Base-by-base conservation (phyloP, 2,329 filamentous ascomycete genomes). In the Aspergillus sp. region DNA sequence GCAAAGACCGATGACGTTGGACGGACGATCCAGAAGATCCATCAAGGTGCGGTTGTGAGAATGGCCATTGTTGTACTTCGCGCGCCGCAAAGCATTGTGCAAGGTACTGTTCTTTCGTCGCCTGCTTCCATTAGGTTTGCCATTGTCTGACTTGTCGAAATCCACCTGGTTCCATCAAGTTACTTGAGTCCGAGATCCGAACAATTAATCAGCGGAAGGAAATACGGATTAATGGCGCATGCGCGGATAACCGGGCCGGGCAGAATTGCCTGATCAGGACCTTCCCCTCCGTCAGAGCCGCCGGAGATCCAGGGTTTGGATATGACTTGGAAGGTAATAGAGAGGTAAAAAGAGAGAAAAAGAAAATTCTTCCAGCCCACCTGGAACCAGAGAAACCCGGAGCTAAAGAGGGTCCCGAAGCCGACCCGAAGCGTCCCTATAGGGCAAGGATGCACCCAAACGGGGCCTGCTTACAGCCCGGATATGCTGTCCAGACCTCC, bases 361-460 rank as follows among this genome's bases (percentile, higher is more conserved):
- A 20, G n/a, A 26, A 35, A n/a, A 43, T 9, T 30, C 26, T 30
- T 30, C 26, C 26, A 30, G 26, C 26, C 26, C 26, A 30, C 26
- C 26, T 30, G 26, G 47, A 45, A 38, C 17, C 36, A 38, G 35
- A 19, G 10, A 13, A 47, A 51, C 14, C 4, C 3, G n/a, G 11
- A 4, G 41, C 10, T 19, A 16, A 30, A 26, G 22, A 42, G 26
- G 24, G 26, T 45, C 33, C 51, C 47, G 47, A 53, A 16, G 20
- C 47, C 56, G 47, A 49, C 43, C 56, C 55, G 47, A 41, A 43
- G 49, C 11, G 45, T 56, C 56, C 54, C 50, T 60, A 58, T 56
- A 56, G 50, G 56, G 53, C 57, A 54, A 48, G 22, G 47, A 52
- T 35, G 20, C 33, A 22, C 45, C n/a, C 14, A 1, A 42, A n/a